Conservation (phyloP, 2,329 filamentous ascomycete species). For the Ophiocordyceps camponoti-saundersi region DNA sequence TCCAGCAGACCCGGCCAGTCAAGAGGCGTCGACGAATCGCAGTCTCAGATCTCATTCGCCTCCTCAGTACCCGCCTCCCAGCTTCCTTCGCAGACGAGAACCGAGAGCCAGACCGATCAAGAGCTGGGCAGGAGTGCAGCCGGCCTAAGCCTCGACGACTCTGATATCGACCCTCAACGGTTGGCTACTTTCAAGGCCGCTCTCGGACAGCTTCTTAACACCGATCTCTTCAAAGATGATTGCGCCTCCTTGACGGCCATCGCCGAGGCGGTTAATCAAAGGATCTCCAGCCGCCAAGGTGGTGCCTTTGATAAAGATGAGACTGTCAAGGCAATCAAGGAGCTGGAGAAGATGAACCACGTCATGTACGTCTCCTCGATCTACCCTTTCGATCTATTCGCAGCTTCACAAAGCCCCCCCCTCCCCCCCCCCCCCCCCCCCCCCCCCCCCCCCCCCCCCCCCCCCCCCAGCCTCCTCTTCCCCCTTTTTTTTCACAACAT, state of each 20-base stretch:
- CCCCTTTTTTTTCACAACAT: background rate
- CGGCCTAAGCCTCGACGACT: slow-evolving; percentile 22
- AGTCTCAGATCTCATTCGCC: slow-evolving; percentile 47
- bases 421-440: too few species aligned
- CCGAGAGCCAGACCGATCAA: slow-evolving; percentile 25
- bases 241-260: slow-evolving; percentile 60
- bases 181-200: slow-evolving; percentile 61
- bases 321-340: slow-evolving; percentile 58
- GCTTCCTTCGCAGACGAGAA: slow-evolving; percentile 28
- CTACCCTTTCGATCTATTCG: background rate
- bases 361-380: slow-evolving; percentile 57
- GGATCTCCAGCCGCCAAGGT: slow-evolving; percentile 34
- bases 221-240: slow-evolving; percentile 74
- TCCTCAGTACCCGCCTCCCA: slow-evolving; percentile 69
- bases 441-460: background rate
- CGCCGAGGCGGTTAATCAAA: slow-evolving; percentile 62
- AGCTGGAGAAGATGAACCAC: slow-evolving; percentile 70
- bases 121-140: slow-evolving; percentile 25
- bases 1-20: slow-evolving; percentile 20
- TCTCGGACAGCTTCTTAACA: slow-evolving; percentile 69
- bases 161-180: slow-evolving; percentile 41
- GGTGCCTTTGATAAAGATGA: slow-evolving; percentile 54
- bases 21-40: slow-evolving; percentile 20
- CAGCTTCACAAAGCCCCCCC: too few species aligned
- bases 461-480: too few species aligned